These are phyloP conservation scores for Fremontodendron californicum DNA, from an alignment of 345 rosid genomes.

Conservation along the genomic window DNA sequence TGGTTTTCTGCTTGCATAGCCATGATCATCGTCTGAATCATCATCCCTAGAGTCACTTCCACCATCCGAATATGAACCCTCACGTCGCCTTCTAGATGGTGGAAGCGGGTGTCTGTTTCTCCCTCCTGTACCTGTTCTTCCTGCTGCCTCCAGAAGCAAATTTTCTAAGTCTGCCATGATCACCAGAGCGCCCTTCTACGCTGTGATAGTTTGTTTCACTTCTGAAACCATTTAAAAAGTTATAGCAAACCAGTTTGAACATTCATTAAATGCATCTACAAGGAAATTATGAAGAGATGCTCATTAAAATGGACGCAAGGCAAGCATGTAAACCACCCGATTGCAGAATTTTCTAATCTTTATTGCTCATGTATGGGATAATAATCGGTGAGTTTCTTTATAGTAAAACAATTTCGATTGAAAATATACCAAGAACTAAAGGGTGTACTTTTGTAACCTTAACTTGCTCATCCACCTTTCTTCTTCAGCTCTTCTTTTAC, in stretches of 20 bases:
- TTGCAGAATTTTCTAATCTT: not conserved
- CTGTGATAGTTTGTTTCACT: not conserved
- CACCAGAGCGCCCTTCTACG: not conserved
- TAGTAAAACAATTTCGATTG: not conserved
- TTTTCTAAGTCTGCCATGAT: constrained; percentile 85
- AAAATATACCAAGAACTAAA: not conserved
- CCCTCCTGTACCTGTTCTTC: constrained; percentile 64
- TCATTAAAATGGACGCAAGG: not conserved
- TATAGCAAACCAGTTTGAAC: constrained; percentile 37
- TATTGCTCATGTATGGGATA: not conserved
- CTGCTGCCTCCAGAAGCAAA: constrained; percentile 96
- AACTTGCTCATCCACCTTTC: not conserved
- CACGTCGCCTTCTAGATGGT: constrained; percentile 57
- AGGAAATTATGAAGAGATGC: not conserved
- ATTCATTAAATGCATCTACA: constrained; percentile 19
- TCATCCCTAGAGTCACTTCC: constrained; percentile 92
- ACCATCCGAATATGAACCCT: constrained; percentile 83
- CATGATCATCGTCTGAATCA: constrained; percentile 72
- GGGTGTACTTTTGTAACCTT: not conserved
- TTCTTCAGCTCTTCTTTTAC: not conserved
- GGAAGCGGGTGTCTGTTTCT: constrained; percentile 54
- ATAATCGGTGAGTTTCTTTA: not conserved
- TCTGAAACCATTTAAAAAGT: constrained; percentile 17
- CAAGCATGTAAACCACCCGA: not conserved
- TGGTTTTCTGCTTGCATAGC: constrained; percentile 70